A percentile compares a stretch with the other conserved stretches of the same genome.
These are phyloP conservation scores for Colletotrichum scovillei DNA, from an alignment of 2,329 filamentous ascomycete species.

Conservation along the genomic window DNA sequence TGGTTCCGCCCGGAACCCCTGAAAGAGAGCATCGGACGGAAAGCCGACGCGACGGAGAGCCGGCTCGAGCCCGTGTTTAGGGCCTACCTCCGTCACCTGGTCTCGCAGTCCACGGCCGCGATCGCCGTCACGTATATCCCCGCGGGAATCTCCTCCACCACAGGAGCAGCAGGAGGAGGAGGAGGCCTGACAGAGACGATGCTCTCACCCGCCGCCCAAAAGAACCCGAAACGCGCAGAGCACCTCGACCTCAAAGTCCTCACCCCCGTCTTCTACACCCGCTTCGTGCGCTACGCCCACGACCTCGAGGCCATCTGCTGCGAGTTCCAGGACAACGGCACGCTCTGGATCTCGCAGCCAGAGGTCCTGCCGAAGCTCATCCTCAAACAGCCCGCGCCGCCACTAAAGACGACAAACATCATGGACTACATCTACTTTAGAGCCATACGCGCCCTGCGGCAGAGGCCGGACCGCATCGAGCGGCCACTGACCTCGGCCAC, in stretches of 20 bases:
- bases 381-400: constrained; percentile 50
- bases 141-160: constrained; percentile 53
- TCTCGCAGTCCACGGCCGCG: constrained; percentile 55
- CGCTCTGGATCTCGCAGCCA: constrained; percentile 66
- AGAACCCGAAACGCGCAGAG: constrained; percentile 39
- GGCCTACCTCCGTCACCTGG: constrained; percentile 59
- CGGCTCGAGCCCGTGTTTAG: constrained; percentile 60
- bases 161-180: background rate
- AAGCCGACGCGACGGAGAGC: constrained; percentile 61
- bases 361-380: constrained; percentile 61
- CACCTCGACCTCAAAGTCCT: constrained; percentile 68
- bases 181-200: constrained; percentile 46
- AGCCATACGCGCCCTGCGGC: constrained; percentile 56
- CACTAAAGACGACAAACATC: constrained; percentile 47
- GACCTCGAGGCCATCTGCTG: constrained; percentile 71
- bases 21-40: constrained; percentile 64
- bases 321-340: constrained; percentile 69
- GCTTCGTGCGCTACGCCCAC: constrained; percentile 72
- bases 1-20: constrained; percentile 75
- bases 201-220: constrained; percentile 44
- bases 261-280: constrained; percentile 74
- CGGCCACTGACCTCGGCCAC: constrained; percentile 54
- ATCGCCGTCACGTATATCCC: constrained; percentile 66
- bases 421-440: constrained; percentile 56
- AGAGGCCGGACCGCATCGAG: constrained; percentile 53